phyloP scores from a whole-genome alignment of 2,329 filamentous ascomycete species.

The Scopulariopsis brevicaulis region DNA sequence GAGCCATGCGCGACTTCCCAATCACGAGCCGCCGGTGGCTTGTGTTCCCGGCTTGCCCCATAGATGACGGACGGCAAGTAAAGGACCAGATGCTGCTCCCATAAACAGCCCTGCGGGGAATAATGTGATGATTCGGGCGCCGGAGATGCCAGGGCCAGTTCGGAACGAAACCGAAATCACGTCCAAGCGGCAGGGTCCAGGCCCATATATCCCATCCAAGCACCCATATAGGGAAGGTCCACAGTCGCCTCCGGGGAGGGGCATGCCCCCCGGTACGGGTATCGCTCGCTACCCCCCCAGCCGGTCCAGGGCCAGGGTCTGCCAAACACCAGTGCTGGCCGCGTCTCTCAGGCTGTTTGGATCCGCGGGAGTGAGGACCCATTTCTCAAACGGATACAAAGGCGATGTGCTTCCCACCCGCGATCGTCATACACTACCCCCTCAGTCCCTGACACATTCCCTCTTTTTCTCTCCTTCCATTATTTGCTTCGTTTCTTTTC shows the following conservation, averaged over 20 bases:
- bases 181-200: background rate
- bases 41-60: background rate
- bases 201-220: background rate
- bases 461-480: constrained; percentile 8
- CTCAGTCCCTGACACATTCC: constrained; percentile 2
- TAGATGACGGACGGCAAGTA: background rate
- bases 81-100: background rate
- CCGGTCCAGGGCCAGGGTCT: background rate
- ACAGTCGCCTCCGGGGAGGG: background rate
- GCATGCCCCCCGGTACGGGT: background rate
- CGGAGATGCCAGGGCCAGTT: background rate
- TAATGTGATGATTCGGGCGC: background rate
- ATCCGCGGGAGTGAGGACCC: no score
- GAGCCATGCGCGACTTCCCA: background rate
- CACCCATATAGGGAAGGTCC: background rate
- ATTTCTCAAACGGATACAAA: constrained; percentile 5
- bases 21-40: background rate
- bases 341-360: no score
- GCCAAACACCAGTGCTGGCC: no score
- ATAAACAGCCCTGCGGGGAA: background rate
- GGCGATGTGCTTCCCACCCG: background rate
- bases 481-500: constrained; percentile 4
- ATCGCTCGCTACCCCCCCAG: background rate
- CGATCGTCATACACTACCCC: background rate
- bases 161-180: background rate